Evolutionary conservation across 805 yeast species (phyloP).

Genomic region (Clavispora phyllophila): DNA sequence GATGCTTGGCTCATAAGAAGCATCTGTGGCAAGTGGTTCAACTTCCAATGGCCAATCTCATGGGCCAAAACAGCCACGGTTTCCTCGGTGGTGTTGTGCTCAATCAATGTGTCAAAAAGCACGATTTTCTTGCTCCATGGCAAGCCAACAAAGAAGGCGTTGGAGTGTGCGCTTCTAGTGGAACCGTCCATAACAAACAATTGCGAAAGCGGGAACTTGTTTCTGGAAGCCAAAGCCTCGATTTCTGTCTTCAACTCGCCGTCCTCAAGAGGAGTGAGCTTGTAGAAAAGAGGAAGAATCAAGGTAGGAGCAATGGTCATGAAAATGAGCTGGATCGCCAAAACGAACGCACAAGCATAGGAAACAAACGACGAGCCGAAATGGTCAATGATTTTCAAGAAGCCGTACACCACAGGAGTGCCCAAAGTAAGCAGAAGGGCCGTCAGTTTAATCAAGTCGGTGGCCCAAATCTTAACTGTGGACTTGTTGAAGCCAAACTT

Average conservation of each 20-base stretch:
- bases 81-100: conserved; percentile 69
- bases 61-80: conserved; percentile 96
- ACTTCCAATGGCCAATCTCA: conserved; percentile 97
- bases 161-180: conserved; percentile 91
- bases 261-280: conserved; percentile 80
- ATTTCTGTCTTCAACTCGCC: conserved; percentile 83
- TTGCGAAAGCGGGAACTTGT: conserved; percentile 81
- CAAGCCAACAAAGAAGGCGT: conserved; percentile 92
- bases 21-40: conserved; percentile 80
- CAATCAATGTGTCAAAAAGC: conserved; percentile 83
- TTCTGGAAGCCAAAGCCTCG: conserved; percentile 68
- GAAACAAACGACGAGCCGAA: conserved; percentile 79
- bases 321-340: conserved; percentile 65
- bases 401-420: conserved; percentile 66
- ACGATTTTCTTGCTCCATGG: conserved; percentile 98
- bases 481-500: conserved; percentile 89
- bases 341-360: conserved; percentile 69
- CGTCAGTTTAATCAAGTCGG: conserved; percentile 63
- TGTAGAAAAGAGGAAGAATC: conserved; percentile 91
- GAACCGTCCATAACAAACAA: conserved; percentile 95
- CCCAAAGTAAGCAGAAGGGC: conserved; percentile 55
- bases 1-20: conserved; percentile 61
- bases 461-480: conserved; percentile 65
- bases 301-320: conserved; percentile 78
- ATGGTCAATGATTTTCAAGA: conserved; percentile 74